These are phyloP conservation scores for Colletotrichum trifolii DNA, from an alignment of 2,329 filamentous ascomycete species.

Conservation along the genomic window DNA sequence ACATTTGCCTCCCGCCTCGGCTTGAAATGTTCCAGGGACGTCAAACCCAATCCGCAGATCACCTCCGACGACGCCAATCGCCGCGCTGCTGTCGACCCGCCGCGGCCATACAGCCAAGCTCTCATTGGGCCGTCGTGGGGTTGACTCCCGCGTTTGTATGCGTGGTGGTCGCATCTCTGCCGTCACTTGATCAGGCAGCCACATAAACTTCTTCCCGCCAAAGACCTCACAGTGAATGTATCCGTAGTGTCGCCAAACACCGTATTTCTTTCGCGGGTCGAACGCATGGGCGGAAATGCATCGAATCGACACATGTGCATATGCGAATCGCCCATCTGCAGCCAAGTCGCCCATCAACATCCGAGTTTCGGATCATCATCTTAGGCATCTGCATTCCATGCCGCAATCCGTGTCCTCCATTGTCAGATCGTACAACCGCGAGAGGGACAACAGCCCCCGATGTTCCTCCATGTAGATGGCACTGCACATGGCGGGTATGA, in stretches of 20 bases:
- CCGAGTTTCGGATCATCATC: not conserved
- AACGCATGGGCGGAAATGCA: not conserved
- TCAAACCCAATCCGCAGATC: conserved; percentile 19
- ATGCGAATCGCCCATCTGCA: not conserved
- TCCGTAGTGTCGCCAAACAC: too few relatives aligned
- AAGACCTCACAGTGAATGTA: too few relatives aligned
- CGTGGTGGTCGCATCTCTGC: conserved; percentile 3
- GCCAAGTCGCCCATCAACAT: conserved; percentile 3
- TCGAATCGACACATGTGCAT: not conserved
- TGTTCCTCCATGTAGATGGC: too few relatives aligned
- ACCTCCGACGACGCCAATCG: conserved; percentile 19
- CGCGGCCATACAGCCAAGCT: conserved; percentile 8
- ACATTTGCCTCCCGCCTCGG: conserved; percentile 13
- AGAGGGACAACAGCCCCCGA: too few relatives aligned
- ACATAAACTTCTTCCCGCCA: conserved; percentile 9
- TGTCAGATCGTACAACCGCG: too few relatives aligned
- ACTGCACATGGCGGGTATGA: too few relatives aligned
- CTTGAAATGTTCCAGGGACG: not conserved
- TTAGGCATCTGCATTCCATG: conserved; percentile 7
- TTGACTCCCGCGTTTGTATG: conserved; percentile 5
- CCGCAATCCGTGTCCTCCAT: too few relatives aligned
- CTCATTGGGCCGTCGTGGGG: conserved; percentile 9
- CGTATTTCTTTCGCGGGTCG: too few relatives aligned
- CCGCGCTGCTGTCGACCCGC: not conserved
- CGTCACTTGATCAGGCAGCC: conserved; percentile 27